Evolutionary conservation across 768 basidiomycete species (phyloP).

Genomic region (Termitomyces sp.): DNA sequence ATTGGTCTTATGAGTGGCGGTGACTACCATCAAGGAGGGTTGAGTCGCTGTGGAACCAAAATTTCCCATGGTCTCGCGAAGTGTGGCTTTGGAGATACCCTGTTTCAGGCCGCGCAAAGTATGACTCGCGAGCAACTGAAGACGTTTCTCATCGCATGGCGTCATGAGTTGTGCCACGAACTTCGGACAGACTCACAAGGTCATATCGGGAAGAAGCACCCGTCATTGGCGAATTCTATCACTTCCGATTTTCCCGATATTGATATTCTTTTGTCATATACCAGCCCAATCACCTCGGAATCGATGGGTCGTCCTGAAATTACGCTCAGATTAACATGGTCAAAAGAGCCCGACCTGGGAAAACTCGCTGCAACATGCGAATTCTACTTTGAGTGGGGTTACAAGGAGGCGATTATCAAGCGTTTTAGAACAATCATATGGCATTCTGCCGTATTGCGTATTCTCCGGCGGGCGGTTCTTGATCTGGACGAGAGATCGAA

Average conservation of each 20-base stretch:
- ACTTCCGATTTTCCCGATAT: slow-evolving; percentile 66
- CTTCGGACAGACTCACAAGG: slow-evolving; percentile 65
- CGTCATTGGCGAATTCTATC: slow-evolving; percentile 57
- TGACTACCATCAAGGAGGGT: slow-evolving; percentile 76
- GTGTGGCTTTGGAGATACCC: slow-evolving; percentile 73
- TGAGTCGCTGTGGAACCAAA: slow-evolving; percentile 60
- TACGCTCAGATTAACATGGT: slow-evolving; percentile 35
- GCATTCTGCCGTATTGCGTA: slow-evolving; percentile 66
- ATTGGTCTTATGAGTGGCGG: slow-evolving; percentile 86
- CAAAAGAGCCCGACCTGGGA: slow-evolving; percentile 61
- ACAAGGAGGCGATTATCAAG: slow-evolving; percentile 74
- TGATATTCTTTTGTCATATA: slow-evolving; percentile 73
- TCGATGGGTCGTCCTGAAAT: slow-evolving; percentile 38
- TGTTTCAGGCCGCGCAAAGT: slow-evolving; percentile 54
- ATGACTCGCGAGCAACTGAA: slow-evolving; percentile 38
- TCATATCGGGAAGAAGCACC: slow-evolving; percentile 57
- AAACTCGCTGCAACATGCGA: slow-evolving; percentile 79
- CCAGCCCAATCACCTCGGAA: slow-evolving; percentile 71
- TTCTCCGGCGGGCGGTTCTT: slow-evolving; percentile 60
- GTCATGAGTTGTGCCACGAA: slow-evolving; percentile 53
- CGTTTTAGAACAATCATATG: slow-evolving; percentile 82
- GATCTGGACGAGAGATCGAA: slow-evolving; percentile 31
- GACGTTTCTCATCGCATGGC: slow-evolving; percentile 59
- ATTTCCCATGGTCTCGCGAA: slow-evolving; percentile 76
- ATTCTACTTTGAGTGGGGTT: slow-evolving; percentile 89